Conservation (phyloP, 2,329 filamentous ascomycete species). For the Pseudodiploospora longispora region DNA sequence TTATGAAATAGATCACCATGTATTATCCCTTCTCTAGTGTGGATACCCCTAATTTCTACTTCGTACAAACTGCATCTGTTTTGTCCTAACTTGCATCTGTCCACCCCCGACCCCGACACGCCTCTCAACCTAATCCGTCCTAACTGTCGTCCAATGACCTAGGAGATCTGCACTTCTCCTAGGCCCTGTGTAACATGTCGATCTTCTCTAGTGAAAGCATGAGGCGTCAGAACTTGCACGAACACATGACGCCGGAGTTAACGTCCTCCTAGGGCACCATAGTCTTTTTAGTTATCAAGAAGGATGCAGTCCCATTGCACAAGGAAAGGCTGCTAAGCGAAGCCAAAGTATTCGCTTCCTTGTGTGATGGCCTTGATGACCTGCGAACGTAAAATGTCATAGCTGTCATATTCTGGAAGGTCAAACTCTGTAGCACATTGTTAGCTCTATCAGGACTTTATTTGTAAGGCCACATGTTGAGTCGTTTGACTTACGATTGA, state of each 20-base stretch:
- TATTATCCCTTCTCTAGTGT: not conserved
- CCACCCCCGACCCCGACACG: constrained; percentile 7
- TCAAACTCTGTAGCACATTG: constrained; percentile 68
- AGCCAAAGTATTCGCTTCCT: constrained; percentile 94
- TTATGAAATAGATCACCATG: not conserved
- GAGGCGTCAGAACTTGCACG: no score
- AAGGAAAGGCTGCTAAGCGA: constrained; percentile 55
- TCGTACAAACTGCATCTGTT: constrained; percentile 5
- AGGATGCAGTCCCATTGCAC: constrained; percentile 2
- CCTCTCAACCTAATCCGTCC: constrained; percentile 5
- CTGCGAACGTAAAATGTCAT: constrained; percentile 80
- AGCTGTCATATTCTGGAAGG: constrained; percentile 95
- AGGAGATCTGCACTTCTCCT: constrained; percentile 27
- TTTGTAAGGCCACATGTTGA: not conserved
- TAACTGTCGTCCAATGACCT: constrained; percentile 4
- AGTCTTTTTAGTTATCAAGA: not conserved
- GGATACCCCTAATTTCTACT: constrained; percentile 1
- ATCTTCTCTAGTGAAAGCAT: no score
- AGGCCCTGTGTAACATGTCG: not conserved
- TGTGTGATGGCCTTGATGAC: constrained; percentile 95
- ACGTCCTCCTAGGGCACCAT: not conserved
- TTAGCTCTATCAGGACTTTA: constrained; percentile 25
- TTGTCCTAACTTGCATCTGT: constrained; percentile 12
- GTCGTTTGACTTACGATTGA: constrained; percentile 73
- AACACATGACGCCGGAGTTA: no score